Evolutionary conservation across 2,329 filamentous ascomycete genomes (phyloP).

Genomic region (Emmonsiellopsis sp.): DNA sequence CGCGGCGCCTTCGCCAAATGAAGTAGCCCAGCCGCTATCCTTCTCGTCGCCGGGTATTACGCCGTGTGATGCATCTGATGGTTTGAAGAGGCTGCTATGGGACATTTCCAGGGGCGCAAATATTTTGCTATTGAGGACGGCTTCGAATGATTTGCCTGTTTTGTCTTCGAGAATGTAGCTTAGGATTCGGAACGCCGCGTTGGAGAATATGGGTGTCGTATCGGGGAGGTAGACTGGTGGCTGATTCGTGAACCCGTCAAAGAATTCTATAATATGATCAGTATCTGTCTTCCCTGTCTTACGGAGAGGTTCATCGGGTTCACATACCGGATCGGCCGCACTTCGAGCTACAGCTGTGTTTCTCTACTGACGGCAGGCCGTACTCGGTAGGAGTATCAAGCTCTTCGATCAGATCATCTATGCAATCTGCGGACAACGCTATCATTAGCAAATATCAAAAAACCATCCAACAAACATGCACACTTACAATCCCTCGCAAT

Average conservation of each 20-base stretch:
- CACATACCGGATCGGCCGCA: no score
- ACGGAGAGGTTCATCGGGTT: no score
- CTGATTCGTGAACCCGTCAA: slow-evolving; percentile 17
- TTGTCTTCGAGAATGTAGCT: slow-evolving; percentile 27
- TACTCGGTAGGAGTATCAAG: no score
- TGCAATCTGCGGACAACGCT: no score
- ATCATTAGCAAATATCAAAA: no score
- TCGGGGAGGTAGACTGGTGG: slow-evolving; percentile 24
- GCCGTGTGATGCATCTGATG: slow-evolving; percentile 19
- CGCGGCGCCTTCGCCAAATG: slow-evolving; percentile 23
- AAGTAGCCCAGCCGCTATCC: slow-evolving; percentile 23
- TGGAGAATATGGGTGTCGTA: slow-evolving; percentile 30
- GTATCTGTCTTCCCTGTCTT: no score
- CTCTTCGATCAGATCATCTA: no score
- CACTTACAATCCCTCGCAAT: slow-evolving; percentile 29
- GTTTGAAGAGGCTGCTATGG: slow-evolving; percentile 23
- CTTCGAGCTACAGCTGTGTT: no score
- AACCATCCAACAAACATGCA: no score
- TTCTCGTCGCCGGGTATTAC: slow-evolving; percentile 26
- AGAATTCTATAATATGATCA: slow-evolving; percentile 17
- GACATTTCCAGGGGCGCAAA: slow-evolving; percentile 24
- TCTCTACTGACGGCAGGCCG: no score
- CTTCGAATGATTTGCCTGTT: slow-evolving; percentile 24
- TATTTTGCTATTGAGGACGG: slow-evolving; percentile 21
- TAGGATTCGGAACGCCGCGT: slow-evolving; percentile 29